Base-by-base conservation (phyloP, 495 filamentous ascomycete species). In the Xylaria acuta region DNA sequence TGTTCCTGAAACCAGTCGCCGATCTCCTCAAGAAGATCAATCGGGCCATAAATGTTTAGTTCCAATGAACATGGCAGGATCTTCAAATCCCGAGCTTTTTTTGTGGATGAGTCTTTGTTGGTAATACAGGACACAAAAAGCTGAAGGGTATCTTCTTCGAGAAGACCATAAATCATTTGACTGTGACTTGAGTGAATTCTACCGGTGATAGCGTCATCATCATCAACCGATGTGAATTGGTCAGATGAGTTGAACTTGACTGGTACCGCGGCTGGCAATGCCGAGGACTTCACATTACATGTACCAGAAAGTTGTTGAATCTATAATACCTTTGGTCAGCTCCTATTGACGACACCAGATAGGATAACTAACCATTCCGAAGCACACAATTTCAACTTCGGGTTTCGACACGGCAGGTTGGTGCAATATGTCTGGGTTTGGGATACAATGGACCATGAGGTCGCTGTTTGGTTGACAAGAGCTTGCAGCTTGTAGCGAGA, bases 1-100 rank as follows among this genome's bases (percentile, higher is more conserved):
- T 60, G 32, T 36, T 60, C 56, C 8, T 38, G 56, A 60, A 60
- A 60, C 56, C 56, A 60, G 8, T 60, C 32, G 6, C 56, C 56
- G 40, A 60, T 60, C 8, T 60, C 56, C 2, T 60, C 30, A n/a
- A 60, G 32, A 30, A 60, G 32, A 2, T 60, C 56, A n/a, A 38
- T 1, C 2, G 56, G 56, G 8, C 56, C 56, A 6, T 60, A 60
- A 9, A 60, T 22, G 1, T 32, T 60, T 6, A 60, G 5, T n/a
- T 60, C 32, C 56, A 60, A 8, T 9, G 34, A 8, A 18, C 56
- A 60, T 11, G 56, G 56, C 5, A 34, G 8, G 30, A 38, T 20
- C 3, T 4, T 60, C 6, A 14, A 38, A 4, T 5, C 9, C 18
- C 56, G 32, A 7, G 5, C 8, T n/a, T 9, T 3, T n/a, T 22